Conservation (phyloP, 768 basidiomycete genomes). For the Lactarius sanguifluus region DNA sequence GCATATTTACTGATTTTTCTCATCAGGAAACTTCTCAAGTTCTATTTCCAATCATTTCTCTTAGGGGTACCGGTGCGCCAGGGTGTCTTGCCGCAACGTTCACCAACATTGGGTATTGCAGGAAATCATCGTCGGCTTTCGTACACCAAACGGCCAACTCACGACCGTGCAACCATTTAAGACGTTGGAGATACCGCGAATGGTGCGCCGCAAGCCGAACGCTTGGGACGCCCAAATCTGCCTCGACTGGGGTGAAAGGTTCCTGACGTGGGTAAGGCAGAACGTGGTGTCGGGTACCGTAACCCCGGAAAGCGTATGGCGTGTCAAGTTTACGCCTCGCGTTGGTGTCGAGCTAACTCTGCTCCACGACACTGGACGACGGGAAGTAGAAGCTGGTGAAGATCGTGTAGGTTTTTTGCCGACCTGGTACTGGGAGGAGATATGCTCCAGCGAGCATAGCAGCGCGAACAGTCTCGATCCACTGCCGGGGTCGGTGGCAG, state of each 20-base stretch:
- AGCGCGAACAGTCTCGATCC: not conserved
- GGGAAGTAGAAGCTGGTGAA: constrained; percentile 63
- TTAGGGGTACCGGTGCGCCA: constrained; percentile 76
- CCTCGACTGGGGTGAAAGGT: constrained; percentile 67
- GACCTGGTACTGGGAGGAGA: constrained; percentile 57
- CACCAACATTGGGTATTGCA: constrained; percentile 34
- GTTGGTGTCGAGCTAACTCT: constrained; percentile 51
- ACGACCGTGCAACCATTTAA: constrained; percentile 68
- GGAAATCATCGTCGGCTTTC: constrained; percentile 88
- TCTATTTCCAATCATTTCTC: constrained; percentile 89
- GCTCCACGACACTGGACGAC: constrained; percentile 50
- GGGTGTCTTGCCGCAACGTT: constrained; percentile 8
- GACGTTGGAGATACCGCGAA: constrained; percentile 75
- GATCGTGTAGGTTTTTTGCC: constrained; percentile 81
- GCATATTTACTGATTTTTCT: not conserved
- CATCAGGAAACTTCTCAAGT: constrained; percentile 84
- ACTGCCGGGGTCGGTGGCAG: not conserved
- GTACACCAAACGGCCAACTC: constrained; percentile 71
- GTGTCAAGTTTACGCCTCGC: constrained; percentile 62
- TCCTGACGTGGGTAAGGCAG: constrained; percentile 53
- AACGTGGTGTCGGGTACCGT: constrained; percentile 7
- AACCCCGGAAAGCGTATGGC: constrained; percentile 53
- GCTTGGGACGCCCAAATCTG: constrained; percentile 79
- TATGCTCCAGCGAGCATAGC: not conserved
- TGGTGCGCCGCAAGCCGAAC: constrained; percentile 69